Evolutionary conservation across 352 stramenopile species (phyloP).

Genomic region (Globisporangium abappressorium): DNA sequence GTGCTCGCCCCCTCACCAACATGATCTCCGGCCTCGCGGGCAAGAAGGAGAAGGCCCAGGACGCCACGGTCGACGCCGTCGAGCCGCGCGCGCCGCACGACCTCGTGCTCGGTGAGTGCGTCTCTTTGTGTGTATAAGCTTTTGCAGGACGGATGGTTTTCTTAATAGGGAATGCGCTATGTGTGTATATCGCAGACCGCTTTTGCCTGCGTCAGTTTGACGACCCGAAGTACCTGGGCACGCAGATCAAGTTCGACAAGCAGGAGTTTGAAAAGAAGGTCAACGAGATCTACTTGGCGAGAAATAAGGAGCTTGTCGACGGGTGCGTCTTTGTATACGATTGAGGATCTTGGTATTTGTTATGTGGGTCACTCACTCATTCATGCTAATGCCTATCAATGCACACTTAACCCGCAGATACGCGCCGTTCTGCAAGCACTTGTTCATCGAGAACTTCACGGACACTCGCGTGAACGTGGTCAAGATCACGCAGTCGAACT

Average conservation of each 20-base stretch:
- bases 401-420: slow-evolving; percentile 65
- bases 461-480: slow-evolving; percentile 87
- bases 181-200: slow-evolving; percentile 35
- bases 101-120: slow-evolving; percentile 50
- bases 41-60: slow-evolving; percentile 37
- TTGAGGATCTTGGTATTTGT: slow-evolving; percentile 4
- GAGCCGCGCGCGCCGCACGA: slow-evolving; percentile 30
- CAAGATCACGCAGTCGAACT: slow-evolving; percentile 93
- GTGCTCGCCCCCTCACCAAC: slow-evolving; percentile 28
- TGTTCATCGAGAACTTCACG: slow-evolving; percentile 96
- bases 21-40: slow-evolving; percentile 32
- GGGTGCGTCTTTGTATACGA: slow-evolving; percentile 31
- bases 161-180: not conserved
- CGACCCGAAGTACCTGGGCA: slow-evolving; percentile 69
- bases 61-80: slow-evolving; percentile 21
- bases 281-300: slow-evolving; percentile 76
- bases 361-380: not conserved
- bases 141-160: not conserved
- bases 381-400: not conserved
- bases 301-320: slow-evolving; percentile 64
- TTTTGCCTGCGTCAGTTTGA: slow-evolving; percentile 88
- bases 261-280: slow-evolving; percentile 74
- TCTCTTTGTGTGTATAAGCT: not conserved
- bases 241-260: slow-evolving; percentile 73
- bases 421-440: slow-evolving; percentile 98